These are phyloP conservation scores for Canavalia ensiformis DNA, from an alignment of 306 rosid species.

Conservation along the genomic window DNA sequence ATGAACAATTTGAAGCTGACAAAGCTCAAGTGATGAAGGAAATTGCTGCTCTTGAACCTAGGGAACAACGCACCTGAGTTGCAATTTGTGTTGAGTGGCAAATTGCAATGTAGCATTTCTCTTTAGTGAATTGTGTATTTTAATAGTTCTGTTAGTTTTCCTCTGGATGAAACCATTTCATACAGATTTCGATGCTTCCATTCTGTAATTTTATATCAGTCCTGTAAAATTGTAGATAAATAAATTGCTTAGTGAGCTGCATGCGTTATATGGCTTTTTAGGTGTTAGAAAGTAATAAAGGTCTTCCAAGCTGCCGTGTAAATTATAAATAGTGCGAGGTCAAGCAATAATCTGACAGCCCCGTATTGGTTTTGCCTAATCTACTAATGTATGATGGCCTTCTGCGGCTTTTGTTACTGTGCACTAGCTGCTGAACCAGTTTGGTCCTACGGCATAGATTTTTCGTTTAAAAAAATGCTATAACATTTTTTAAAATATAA, in stretches of 20 bases:
- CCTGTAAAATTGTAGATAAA: slow-evolving; percentile 72
- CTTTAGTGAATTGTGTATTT: slow-evolving; percentile 51
- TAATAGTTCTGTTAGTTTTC: slow-evolving; percentile 51
- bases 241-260: slow-evolving; percentile 60
- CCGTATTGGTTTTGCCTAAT: slow-evolving; percentile 17
- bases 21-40: slow-evolving; percentile 96
- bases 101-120: slow-evolving; percentile 40
- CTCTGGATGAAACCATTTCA: slow-evolving; percentile 42
- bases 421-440: background rate
- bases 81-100: slow-evolving; percentile 35
- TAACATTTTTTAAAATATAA: too few species aligned
- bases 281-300: slow-evolving; percentile 31
- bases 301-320: slow-evolving; percentile 45
- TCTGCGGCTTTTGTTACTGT: background rate
- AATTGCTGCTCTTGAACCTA: slow-evolving; percentile 81
- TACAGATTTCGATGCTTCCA: slow-evolving; percentile 40
- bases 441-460: background rate
- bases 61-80: slow-evolving; percentile 51
- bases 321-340: slow-evolving; percentile 39
- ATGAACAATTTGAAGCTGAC: slow-evolving; percentile 95
- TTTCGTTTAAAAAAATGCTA: background rate
- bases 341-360: slow-evolving; percentile 32
- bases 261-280: slow-evolving; percentile 38
- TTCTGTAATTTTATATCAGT: slow-evolving; percentile 53
- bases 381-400: background rate